A percentile compares a stretch with the other conserved stretches of the same genome.
These are phyloP conservation scores for Mucor plumbeus DNA, from an alignment of 371 early-diverging fungal species.

Conservation along the genomic window DNA sequence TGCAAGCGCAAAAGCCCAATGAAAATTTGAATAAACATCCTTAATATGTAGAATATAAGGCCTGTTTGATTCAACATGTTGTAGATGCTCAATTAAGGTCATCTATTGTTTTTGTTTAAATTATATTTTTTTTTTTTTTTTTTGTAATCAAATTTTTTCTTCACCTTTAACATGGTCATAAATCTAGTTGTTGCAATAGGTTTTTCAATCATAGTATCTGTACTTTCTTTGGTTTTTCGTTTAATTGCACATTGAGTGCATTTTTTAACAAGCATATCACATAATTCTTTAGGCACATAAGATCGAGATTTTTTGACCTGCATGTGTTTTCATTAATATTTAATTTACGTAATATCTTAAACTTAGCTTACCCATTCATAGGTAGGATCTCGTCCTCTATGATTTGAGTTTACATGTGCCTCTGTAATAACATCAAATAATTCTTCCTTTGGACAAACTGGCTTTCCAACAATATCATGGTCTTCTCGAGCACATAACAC, in stretches of 20 bases:
- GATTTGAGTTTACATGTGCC: constrained; percentile 2
- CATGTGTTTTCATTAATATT: background rate
- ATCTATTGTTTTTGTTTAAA: background rate
- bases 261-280: constrained; percentile 11
- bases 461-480: background rate
- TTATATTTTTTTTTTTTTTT: background rate
- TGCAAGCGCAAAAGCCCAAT: background rate
- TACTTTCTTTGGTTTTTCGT: background rate
- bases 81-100: background rate
- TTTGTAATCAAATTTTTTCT: background rate
- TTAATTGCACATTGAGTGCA: background rate
- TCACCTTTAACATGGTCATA: background rate
- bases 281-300: constrained; percentile 9
- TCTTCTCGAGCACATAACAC: background rate
- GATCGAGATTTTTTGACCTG: constrained; percentile 11
- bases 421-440: constrained; percentile 4
- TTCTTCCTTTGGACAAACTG: constrained; percentile 3
- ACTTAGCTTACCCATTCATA: background rate
- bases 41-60: background rate
- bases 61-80: background rate
- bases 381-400: constrained; percentile 10
- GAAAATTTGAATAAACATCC: background rate
- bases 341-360: background rate
- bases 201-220: background rate
- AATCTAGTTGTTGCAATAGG: background rate